Evolutionary conservation across 148 eudicot genomes (phyloP), one percentile per base, ranked within the genome.

Genomic region (Rhododendron henanense): DNA sequence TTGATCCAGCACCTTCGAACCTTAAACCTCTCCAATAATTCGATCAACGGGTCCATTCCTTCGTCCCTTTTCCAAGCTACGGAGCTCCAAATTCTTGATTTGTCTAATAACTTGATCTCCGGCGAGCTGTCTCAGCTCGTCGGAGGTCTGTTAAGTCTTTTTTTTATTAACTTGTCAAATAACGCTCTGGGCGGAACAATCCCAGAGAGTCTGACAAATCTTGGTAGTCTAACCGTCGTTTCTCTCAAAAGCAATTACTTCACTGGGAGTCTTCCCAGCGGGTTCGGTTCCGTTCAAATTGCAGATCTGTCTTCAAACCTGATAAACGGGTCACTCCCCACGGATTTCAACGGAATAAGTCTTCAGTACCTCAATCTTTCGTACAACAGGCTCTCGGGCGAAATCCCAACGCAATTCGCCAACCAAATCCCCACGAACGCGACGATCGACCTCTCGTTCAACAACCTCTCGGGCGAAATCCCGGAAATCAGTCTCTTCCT

Each of bases 291-390:
- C 37, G 91, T 90, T 69, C 87, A 86, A 51, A 84, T 90, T 51
- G 44, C 93, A 73, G 99, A 96, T 91, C 90, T 96, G 15, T 93
- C 98, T 0, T 94, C 95, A 2, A 96, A 96, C 81, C 74, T 92
- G 67, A 65, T 96, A 48, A 92, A 91, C 86, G 98, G 99, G 6
- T 90, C 99, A 13, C 85, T 97, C 28, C 95, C 94, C 28, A 25
- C 55, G 16, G 86, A 90, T 73, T 94, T 97, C 31, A 90, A 88
- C 0, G 96, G 98, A 2, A 57, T 39, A 8, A 82, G 83, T 65
- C 85, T 97, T 0, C 83, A 81, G 23, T 90, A 88, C 44, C 83
- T 95, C 2, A 97, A 94, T 65, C 31, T 93, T 3, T 97, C 99
- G 0, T 88, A 89, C 80, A 97, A 97, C 87, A 86, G 91, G 31